Conservation (phyloP, 2,329 filamentous ascomycete species). For the Leptographium flavum region DNA sequence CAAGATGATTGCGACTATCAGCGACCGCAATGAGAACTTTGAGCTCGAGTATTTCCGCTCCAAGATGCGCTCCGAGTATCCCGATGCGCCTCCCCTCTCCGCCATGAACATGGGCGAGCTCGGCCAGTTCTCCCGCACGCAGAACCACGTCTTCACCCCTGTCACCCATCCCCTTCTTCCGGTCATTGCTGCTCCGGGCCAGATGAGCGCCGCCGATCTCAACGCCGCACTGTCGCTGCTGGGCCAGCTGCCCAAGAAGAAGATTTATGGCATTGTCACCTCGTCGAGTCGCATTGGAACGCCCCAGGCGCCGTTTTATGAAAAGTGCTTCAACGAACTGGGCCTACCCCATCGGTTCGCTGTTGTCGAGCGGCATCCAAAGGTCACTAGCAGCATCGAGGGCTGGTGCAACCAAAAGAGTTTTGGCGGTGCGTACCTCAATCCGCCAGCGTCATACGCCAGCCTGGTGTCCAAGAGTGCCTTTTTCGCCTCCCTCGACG, state of each 20-base stretch:
- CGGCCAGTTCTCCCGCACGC: conserved; percentile 70
- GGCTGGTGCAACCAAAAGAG: conserved; percentile 56
- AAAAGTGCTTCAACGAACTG: conserved; percentile 69
- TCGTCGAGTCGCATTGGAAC: conserved; percentile 47
- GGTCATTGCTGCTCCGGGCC: conserved; percentile 72
- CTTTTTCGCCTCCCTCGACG: conserved; percentile 36
- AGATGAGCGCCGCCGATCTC: conserved; percentile 75
- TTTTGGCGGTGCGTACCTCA: conserved; percentile 73
- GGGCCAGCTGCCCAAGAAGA: conserved; percentile 65
- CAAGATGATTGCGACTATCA: conserved; percentile 81
- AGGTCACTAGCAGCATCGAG: conserved; percentile 52
- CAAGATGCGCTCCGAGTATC: conserved; percentile 53
- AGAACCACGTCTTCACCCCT: conserved; percentile 77
- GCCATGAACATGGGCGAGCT: conserved; percentile 78
- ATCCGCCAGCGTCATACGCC: conserved; percentile 50
- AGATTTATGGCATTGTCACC: conserved; percentile 67
- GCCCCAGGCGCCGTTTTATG: conserved; percentile 71
- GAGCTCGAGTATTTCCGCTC: conserved; percentile 83
- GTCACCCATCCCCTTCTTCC: conserved; percentile 77
- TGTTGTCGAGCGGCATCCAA: conserved; percentile 56
- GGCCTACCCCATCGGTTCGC: conserved; percentile 75
- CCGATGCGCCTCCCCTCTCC: conserved; percentile 59
- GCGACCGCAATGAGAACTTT: conserved; percentile 73
- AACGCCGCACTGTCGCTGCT: conserved; percentile 66
- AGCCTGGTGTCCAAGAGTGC: conserved; percentile 41